phyloP scores from a whole-genome alignment of 2,329 filamentous ascomycete genomes.

The Pyrenophora seminiperda region DNA sequence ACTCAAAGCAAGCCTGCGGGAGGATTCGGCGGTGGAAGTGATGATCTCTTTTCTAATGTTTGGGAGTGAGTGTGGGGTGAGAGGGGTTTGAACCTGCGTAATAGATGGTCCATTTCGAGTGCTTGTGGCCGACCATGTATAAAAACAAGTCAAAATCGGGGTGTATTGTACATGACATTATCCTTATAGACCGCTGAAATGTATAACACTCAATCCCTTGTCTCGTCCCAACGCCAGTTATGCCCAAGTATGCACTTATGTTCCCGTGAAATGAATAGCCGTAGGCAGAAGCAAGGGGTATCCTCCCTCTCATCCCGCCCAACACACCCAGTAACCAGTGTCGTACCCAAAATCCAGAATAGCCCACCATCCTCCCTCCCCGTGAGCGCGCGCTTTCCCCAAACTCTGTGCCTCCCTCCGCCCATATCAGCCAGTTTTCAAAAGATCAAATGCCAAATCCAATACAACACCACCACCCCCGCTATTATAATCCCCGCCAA shows the following conservation, averaged over 20 bases:
- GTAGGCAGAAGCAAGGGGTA: background rate
- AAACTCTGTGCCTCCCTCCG: no score
- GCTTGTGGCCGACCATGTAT: background rate
- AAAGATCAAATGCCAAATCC: constrained; percentile 55
- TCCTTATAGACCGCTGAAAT: constrained; percentile 9
- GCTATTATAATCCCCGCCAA: constrained; percentile 81
- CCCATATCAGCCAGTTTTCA: no score
- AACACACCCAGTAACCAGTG: background rate
- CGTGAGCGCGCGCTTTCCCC: no score
- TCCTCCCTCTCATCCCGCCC: background rate
- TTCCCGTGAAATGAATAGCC: background rate
- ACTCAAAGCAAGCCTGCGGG: constrained; percentile 55
- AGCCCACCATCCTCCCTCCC: no score
- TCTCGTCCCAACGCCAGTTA: constrained; percentile 1
- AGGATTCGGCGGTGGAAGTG: constrained; percentile 61
- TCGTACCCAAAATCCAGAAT: no score
- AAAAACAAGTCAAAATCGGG: background rate
- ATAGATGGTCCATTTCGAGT: no score
- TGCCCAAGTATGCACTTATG: background rate
- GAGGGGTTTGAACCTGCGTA: background rate
- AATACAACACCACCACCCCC: constrained; percentile 75
- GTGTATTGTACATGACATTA: constrained; percentile 9
- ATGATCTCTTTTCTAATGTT: constrained; percentile 94
- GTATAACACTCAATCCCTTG: background rate
- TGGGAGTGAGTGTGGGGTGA: constrained; percentile 67